Base-by-base conservation (phyloP, 305 asterid genomes). In the Lippia alba region DNA sequence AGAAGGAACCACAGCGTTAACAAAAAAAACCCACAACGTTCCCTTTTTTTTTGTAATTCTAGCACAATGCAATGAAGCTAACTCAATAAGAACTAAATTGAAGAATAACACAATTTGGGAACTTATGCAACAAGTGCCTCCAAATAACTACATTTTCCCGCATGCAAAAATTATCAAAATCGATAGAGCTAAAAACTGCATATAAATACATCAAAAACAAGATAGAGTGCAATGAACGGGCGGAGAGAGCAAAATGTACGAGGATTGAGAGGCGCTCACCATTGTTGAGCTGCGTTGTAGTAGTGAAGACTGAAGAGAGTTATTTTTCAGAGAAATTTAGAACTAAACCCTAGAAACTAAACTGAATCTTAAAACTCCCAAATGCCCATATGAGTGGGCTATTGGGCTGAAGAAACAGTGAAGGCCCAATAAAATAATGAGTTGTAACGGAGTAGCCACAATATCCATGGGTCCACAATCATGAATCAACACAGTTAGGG, bases 311-410 rank as follows among this genome's bases (percentile, higher is more conserved):
- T 3, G 30, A 24, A 56, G 62, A 32, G 4, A 2, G 45, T 0
- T 6, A 3, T 45, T 2, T 10, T 63, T 53, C 58, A 9, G 60
- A 56, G 45, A 32, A 0, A 1, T 56, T 69, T 76, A 70, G 69
- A 76, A 56, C 69, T 55, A 54, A 76, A 70, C 80, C 80, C 80
- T 76, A 70, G 54, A 64, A 57, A 40, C 59, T 69, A n/a, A n/a
- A n/a, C n/a, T n/a, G 64, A 70, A 18, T 8, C 1, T 3, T 16
- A 4, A 45, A 64, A 12, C 49, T 69, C 75, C 67, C 32, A 56
- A 56, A 11, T 48, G 39, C 56, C 67, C 60, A 56, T 48, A 10
- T 54, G n/a, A 44, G 24, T 49, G 1, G 20, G 11, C 34, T 12
- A 15, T 49, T 59, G 67, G 60, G 30, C 70, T 30, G 20, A 14